Base-by-base conservation (phyloP, 192 early-diverging fungal species). In the Umbelopsis sp. region DNA sequence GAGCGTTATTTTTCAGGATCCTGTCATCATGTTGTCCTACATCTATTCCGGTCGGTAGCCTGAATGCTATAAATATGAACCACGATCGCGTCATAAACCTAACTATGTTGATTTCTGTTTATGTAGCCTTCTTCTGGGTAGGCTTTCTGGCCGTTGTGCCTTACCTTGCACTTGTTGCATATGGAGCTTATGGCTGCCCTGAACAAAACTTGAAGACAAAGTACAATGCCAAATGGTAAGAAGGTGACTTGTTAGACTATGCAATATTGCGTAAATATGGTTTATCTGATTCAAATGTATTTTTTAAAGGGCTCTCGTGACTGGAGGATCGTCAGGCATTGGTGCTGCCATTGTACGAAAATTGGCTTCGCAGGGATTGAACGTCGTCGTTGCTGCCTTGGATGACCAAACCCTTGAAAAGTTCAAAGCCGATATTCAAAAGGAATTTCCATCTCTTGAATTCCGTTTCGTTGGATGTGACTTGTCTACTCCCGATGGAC, bases 301-400 rank as follows among this genome's bases (percentile, higher is more conserved):
- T 4, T 15, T 4, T 22, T 22, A 46, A 21, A 80, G 78, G 87
- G 87, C 86, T 20, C 69, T 88, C 15, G 87, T 88, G 3, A 88
- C 87, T 7, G 86, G 85, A 75, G 87, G 87, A 22, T 79, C 76
- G 3, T 84, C 84, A 21, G 87, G 87, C 41, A 88, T 88, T 71
- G 87, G 87, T 4, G 77, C 81, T 48, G 74, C 83, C 41, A 85
- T 88, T 67, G 81, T 80, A n/a, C 67, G 78, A 22, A 79, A 81
- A 47, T 73, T 86, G 37, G 84, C 86, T 68, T 50, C 46, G 22
- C 82, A 88, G 52, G 82, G 82, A 20, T 66, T 88, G 25, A 88
- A 85, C 53, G 79, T 88, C 18, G 86, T 88, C 20, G 69, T 88
- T 58, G 86, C 74, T 68, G 87, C 87, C 21, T 78, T 88, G 11